These are phyloP conservation scores for Trichophaea hybrida DNA, from an alignment of 2,329 filamentous ascomycete genomes.

Conservation along the genomic window DNA sequence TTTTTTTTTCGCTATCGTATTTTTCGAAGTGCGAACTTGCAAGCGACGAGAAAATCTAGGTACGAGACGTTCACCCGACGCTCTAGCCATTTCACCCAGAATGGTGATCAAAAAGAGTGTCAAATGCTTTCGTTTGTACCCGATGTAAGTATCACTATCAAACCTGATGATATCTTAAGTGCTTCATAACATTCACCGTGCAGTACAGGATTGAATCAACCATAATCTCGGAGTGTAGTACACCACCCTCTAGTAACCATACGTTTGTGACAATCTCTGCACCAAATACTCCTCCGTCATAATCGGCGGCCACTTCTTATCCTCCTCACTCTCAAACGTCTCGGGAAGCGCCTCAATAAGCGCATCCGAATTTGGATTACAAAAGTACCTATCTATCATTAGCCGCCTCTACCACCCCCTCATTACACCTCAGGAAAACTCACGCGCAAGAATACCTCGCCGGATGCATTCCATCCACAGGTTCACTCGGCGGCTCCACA, in stretches of 20 bases:
- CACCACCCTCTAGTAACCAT: constrained; percentile 32
- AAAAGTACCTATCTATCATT: constrained; percentile 49
- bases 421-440: not conserved
- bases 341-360: constrained; percentile 69
- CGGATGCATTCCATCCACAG: constrained; percentile 39
- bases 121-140: too few species aligned
- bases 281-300: constrained; percentile 70
- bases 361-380: constrained; percentile 66
- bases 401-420: not conserved
- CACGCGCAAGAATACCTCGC: constrained; percentile 67
- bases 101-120: too few species aligned
- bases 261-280: constrained; percentile 61
- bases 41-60: too few species aligned
- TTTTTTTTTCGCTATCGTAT: too few species aligned
- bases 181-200: too few species aligned
- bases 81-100: too few species aligned
- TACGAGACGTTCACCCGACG: too few species aligned
- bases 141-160: too few species aligned
- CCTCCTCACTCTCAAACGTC: constrained; percentile 47
- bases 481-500: constrained; percentile 57
- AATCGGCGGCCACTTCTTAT: constrained; percentile 67
- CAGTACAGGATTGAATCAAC: too few species aligned
- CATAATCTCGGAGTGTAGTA: too few species aligned
- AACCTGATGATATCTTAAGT: too few species aligned
- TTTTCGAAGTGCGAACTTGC: too few species aligned